Percentiles rank a stretch among this genome's conserved stretches.
These are phyloP conservation scores for Nakazawaea ambrosiae DNA, from an alignment of 805 yeast genomes.

Conservation along the genomic window DNA sequence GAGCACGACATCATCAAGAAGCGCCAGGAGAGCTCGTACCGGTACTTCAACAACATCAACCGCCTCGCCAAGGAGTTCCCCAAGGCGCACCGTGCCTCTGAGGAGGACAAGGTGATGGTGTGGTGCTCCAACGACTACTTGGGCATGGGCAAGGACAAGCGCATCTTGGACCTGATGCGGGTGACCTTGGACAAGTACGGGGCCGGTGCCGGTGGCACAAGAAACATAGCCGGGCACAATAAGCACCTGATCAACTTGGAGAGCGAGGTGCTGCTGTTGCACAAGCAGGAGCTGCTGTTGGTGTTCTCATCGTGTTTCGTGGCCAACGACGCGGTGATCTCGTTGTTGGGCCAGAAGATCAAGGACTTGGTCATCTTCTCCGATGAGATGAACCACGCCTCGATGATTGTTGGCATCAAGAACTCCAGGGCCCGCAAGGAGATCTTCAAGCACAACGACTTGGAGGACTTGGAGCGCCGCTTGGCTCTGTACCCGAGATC, in stretches of 20 bases:
- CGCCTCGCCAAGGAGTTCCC: constrained; percentile 94
- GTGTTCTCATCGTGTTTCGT: constrained; percentile 95
- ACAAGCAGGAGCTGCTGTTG: constrained; percentile 90
- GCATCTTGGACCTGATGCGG: constrained; percentile 72
- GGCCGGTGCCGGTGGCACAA: constrained; percentile 98
- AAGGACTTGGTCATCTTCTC: constrained; percentile 87
- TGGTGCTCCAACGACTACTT: constrained; percentile 99
- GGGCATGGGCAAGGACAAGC: constrained; percentile 83
- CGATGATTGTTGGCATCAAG: constrained; percentile 93
- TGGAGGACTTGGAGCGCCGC: constrained; percentile 72
- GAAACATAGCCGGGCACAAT: constrained; percentile 98
- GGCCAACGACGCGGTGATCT: constrained; percentile 91
- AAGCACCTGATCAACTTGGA: constrained; percentile 83
- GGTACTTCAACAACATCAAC: constrained; percentile 95
- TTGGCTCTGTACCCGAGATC: constrained; percentile 75
- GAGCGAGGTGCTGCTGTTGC: constrained; percentile 80
- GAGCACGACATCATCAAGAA: constrained; percentile 62
- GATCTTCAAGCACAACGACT: constrained; percentile 85
- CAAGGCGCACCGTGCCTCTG: constrained; percentile 72
- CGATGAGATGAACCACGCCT: constrained; percentile 93
- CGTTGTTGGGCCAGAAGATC: constrained; percentile 85
- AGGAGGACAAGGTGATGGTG: constrained; percentile 84
- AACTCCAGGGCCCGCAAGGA: constrained; percentile 87
- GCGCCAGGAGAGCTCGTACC: constrained; percentile 84
- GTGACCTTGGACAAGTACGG: constrained; percentile 82